Evolutionary conservation across 1,284 basidiomycete species (phyloP).

Genomic region (Athelia psychrophila): DNA sequence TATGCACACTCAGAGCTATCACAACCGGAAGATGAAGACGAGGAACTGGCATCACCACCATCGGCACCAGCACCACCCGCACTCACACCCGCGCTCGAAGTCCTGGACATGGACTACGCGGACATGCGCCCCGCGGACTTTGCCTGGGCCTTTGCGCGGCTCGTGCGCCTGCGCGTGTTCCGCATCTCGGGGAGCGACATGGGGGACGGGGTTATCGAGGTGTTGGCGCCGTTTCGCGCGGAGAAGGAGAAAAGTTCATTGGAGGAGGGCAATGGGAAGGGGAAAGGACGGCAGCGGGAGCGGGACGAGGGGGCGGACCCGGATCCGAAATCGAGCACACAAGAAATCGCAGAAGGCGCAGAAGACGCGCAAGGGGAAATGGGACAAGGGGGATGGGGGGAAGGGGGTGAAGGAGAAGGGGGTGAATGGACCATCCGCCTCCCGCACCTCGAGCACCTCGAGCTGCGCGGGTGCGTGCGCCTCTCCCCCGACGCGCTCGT

Average conservation of each 20-base stretch:
- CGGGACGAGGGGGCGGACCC: conserved; percentile 3
- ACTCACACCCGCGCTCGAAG: conserved; percentile 38
- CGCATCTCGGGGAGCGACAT: conserved; percentile 74
- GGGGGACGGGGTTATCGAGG: conserved; percentile 63
- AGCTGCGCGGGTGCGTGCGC: conserved; percentile 59
- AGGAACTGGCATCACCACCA: no score
- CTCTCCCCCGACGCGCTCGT: conserved; percentile 57
- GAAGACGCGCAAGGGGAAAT: conserved; percentile 7
- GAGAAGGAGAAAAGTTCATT: conserved; percentile 7
- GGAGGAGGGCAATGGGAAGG: conserved; percentile 5
- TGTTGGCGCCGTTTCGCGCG: conserved; percentile 45
- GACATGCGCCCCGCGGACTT: conserved; percentile 82
- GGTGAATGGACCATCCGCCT: conserved; percentile 37
- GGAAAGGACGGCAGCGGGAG: conserved; percentile 12
- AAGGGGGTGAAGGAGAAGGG: conserved; percentile 7
- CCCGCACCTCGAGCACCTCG: conserved; percentile 48
- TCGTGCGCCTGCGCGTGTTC: conserved; percentile 55
- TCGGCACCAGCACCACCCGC: no score
- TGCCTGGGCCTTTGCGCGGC: conserved; percentile 55
- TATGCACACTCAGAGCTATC: no score
- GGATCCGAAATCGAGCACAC: background rate
- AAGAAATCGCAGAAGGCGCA: no score
- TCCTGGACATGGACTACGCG: conserved; percentile 73
- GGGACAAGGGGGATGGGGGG: conserved; percentile 10
- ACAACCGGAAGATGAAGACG: no score